phyloP scores from a whole-genome alignment of 2,329 filamentous ascomycete species.

The Sarocladium oryzae region DNA sequence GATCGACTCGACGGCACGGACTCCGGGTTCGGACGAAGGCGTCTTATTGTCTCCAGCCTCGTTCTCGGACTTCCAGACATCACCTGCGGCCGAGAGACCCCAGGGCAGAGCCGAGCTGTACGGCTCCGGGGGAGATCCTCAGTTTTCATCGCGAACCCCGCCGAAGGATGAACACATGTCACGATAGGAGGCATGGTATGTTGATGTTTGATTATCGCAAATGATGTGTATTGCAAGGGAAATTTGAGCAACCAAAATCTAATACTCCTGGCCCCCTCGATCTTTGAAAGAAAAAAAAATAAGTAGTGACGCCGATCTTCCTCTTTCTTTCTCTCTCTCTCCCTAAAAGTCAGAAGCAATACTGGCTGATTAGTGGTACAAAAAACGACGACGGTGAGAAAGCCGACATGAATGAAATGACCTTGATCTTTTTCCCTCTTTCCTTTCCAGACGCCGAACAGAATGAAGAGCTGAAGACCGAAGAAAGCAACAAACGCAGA shows the following conservation, averaged over 20 bases:
- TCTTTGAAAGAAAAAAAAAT: neutral
- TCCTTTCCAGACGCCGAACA: neutral
- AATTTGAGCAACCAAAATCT: neutral
- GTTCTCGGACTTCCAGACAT: conserved; percentile 7
- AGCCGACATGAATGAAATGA: neutral
- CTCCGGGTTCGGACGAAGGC: conserved; percentile 11
- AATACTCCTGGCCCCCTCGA: neutral
- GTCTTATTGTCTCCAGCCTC: neutral
- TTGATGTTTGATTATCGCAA: too few species aligned
- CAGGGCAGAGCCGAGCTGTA: conserved; percentile 38
- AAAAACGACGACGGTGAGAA: neutral
- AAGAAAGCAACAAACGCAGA: conserved; percentile 13
- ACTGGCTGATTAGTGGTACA: conserved; percentile 11
- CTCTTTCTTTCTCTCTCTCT: too few species aligned
- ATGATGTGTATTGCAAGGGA: neutral
- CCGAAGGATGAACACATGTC: neutral
- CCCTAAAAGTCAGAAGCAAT: neutral
- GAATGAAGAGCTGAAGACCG: neutral
- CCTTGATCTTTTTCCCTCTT: neutral
- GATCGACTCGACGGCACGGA: conserved; percentile 34
- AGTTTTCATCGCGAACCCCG: conserved; percentile 3
- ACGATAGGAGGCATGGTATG: neutral
- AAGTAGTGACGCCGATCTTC: too few species aligned
- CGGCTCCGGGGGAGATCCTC: conserved; percentile 22
- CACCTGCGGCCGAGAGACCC: conserved; percentile 11